A percentile compares a stretch with the other conserved stretches of the same genome.
These are phyloP conservation scores for Circinella umbellata DNA, from an alignment of 371 early-diverging fungal species.

Conservation along the genomic window DNA sequence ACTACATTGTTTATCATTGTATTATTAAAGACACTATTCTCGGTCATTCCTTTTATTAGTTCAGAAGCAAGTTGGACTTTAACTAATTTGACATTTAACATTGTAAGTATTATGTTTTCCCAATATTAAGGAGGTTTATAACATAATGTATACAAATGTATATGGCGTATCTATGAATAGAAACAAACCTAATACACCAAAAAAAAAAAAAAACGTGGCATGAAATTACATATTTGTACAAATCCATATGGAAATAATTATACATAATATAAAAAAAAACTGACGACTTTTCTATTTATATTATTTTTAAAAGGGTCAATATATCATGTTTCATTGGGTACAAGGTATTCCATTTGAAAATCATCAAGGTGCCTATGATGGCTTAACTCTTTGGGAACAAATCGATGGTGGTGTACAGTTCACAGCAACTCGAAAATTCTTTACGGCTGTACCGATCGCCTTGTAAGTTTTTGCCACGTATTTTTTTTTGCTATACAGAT, in stretches of 20 bases:
- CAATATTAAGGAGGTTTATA: neutral
- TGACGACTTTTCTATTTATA: neutral
- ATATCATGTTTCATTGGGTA: slow-evolving; percentile 96
- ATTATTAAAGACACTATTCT: slow-evolving; percentile 80
- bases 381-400: slow-evolving; percentile 97
- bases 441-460: slow-evolving; percentile 90
- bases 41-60: slow-evolving; percentile 88
- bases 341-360: slow-evolving; percentile 94
- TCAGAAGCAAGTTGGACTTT: slow-evolving; percentile 95
- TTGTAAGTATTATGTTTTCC: slow-evolving; percentile 59
- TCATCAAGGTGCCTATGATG: slow-evolving; percentile 94
- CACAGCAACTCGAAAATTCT: slow-evolving; percentile 96
- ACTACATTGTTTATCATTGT: slow-evolving; percentile 83
- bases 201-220: neutral
- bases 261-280: neutral
- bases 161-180: neutral
- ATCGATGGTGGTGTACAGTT: slow-evolving; percentile 96
- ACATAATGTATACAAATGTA: neutral
- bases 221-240: slow-evolving; percentile 27
- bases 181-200: too few species aligned
- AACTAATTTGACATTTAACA: slow-evolving; percentile 90
- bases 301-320: slow-evolving; percentile 72
- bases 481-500: neutral
- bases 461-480: slow-evolving; percentile 68
- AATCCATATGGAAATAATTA: too few species aligned